Base-by-base conservation (phyloP, 495 filamentous ascomycete genomes). In the Penicillium riverlandense region DNA sequence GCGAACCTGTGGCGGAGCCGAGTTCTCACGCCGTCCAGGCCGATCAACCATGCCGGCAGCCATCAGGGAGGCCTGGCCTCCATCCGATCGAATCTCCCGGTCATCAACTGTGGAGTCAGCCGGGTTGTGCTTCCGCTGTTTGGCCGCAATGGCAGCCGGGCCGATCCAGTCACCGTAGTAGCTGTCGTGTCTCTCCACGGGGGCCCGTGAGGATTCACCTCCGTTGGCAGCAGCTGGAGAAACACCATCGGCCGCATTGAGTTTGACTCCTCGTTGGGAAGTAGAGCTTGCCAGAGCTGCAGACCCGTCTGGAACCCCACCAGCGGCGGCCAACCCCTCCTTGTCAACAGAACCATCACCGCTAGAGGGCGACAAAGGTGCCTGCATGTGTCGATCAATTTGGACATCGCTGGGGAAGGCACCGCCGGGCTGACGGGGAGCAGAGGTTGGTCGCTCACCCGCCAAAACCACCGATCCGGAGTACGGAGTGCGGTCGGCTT, bases 321-420 rank as follows among this genome's bases (percentile, higher is more conserved):
- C 72, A 9, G 78, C 76, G 11, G 72, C 69, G 13, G 79, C 81
- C 52, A 80, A 68, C 41, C 80, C 57, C 54, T 85, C 84, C 51
- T 71, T 66, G 35, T 79, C 80, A 37, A 69, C 72, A 44, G 85
- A 87, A 59, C 82, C 84, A 57, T 78, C 76, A 22, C 71, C 80
- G 68, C 86, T 92, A 68, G 84, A 83, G 38, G 84, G 82, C 38
- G 86, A 87, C 46, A 82, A 64, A 48, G 86, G 80, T 49, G 78
- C 83, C 57, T 86, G 84, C 74, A 86, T 78, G 70, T 84, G 76
- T 67, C 86, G 79, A 54, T 86, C 81, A 54, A 95, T 77, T 58
- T 88, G 79, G 41, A 94, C 63, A 65, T 92, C 86, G 62, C 83
- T 88, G 54, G 90, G 89, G 66, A 96, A 96, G 50, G 88, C 82